Conservation (phyloP, 139 green algal genomes). For the Pleodorina starrii region DNA sequence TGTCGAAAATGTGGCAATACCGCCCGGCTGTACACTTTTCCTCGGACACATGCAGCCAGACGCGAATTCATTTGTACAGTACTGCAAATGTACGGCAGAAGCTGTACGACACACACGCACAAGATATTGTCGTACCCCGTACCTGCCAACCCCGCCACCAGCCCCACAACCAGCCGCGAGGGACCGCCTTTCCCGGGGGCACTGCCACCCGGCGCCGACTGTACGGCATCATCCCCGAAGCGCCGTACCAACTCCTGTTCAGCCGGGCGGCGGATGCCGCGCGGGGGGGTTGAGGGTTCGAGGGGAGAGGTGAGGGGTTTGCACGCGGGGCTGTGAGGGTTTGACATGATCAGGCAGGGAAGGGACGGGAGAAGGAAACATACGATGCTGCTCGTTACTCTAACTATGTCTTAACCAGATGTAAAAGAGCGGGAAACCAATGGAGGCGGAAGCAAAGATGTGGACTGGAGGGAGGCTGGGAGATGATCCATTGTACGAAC, state of each 20-base stretch:
- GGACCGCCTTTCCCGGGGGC: not conserved
- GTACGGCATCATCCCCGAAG: not conserved
- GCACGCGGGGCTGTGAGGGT: not conserved
- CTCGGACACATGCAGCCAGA: too few relatives aligned
- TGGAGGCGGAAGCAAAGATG: too few relatives aligned
- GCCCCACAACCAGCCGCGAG: not conserved
- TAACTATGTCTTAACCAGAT: too few relatives aligned
- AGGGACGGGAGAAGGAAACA: not conserved
- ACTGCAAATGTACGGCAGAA: too few relatives aligned
- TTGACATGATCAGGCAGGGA: not conserved
- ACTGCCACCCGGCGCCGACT: not conserved
- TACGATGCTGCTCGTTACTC: too few relatives aligned
- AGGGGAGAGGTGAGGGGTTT: not conserved
- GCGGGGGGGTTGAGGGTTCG: not conserved
- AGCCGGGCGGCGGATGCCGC: not conserved
- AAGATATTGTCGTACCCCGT: too few relatives aligned
- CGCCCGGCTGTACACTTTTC: too few relatives aligned
- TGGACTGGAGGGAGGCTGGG: too few relatives aligned
- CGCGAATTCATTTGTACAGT: too few relatives aligned
- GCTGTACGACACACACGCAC: not conserved
- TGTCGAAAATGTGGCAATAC: too few relatives aligned
- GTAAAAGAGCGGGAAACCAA: too few relatives aligned
- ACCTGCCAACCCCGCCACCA: conserved; percentile 15
- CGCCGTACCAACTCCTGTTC: not conserved
- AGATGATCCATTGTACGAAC: too few relatives aligned